These are phyloP conservation scores for Shiraia bambusicola DNA, from an alignment of 2,329 filamentous ascomycete species.

Conservation along the genomic window DNA sequence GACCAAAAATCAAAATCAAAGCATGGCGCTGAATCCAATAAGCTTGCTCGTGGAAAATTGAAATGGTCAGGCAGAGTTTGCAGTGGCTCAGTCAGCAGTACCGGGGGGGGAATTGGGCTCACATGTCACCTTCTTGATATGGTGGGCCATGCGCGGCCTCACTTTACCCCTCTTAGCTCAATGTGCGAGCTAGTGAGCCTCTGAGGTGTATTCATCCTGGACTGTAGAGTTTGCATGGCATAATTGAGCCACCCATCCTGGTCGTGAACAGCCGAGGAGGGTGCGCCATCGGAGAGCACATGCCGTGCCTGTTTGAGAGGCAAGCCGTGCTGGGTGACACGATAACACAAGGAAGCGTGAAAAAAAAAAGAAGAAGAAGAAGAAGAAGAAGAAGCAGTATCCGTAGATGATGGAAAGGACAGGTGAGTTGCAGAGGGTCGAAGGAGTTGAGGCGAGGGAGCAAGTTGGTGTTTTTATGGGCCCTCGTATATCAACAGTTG, in stretches of 20 bases:
- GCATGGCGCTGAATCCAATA: background rate
- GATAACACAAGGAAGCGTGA: conserved; percentile 10
- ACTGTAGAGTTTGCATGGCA: conserved; percentile 18
- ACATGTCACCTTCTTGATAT: conserved; percentile 35
- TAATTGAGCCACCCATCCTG: conserved; percentile 28
- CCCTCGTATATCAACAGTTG: no score
- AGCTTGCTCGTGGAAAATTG: background rate
- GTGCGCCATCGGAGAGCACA: conserved; percentile 27
- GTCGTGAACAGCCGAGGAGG: conserved; percentile 13
- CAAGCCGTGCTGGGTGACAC: conserved; percentile 4
- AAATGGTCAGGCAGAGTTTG: conserved; percentile 7
- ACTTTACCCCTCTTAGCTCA: conserved; percentile 21
- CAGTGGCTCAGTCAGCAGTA: conserved; percentile 17
- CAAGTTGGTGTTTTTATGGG: conserved; percentile 5
- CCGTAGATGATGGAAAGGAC: conserved; percentile 3
- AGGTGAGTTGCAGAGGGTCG: conserved; percentile 2
- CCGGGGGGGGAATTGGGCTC: conserved; percentile 7
- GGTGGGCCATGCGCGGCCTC: conserved; percentile 13
- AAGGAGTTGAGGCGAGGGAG: conserved; percentile 1
- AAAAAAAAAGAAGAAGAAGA: conserved; percentile 7
- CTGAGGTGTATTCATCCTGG: conserved; percentile 25
- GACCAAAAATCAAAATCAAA: background rate
- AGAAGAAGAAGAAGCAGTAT: conserved; percentile 15
- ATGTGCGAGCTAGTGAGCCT: no score
- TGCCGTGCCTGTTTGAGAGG: conserved; percentile 21